phyloP scores from a whole-genome alignment of 2,329 filamentous ascomycete genomes.

The Tolypocladium album region DNA sequence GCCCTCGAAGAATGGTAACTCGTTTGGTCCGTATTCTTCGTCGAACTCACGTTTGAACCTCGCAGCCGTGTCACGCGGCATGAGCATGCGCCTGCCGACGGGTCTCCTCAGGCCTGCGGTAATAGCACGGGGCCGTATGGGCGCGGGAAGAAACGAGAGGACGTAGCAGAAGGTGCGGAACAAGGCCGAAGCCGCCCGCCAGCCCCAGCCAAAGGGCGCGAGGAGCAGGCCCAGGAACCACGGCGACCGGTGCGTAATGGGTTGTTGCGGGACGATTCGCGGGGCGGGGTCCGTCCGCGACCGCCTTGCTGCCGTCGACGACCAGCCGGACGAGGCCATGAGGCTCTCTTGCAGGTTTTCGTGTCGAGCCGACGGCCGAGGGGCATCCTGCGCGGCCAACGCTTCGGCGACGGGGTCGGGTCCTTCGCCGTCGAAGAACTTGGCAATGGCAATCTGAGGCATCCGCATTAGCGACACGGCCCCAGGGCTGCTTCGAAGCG shows the following conservation, averaged over 20 bases:
- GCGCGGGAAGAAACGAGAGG: conserved; percentile 68
- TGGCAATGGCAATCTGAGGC: conserved; percentile 81
- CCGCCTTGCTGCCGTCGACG: conserved; percentile 13
- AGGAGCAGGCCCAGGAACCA: conserved; percentile 70
- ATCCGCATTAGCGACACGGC: not conserved
- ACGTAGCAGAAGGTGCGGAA: conserved; percentile 68
- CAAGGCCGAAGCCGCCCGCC: conserved; percentile 56
- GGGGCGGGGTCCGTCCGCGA: conserved; percentile 57
- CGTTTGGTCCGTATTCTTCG: conserved; percentile 72
- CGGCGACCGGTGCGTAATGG: conserved; percentile 58
- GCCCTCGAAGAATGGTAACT: conserved; percentile 71
- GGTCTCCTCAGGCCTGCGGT: conserved; percentile 47
- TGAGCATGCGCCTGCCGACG: conserved; percentile 62
- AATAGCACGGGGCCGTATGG: conserved; percentile 42
- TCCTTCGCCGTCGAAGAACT: conserved; percentile 95
- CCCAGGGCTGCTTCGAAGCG: not conserved
- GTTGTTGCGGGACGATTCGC: conserved; percentile 69
- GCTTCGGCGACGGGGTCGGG: conserved; percentile 74
- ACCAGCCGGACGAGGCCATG: conserved; percentile 16
- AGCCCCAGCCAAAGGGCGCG: conserved; percentile 70
- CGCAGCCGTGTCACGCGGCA: conserved; percentile 77
- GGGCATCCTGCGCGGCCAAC: conserved; percentile 50
- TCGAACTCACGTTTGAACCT: conserved; percentile 90
- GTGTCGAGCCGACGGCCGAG: conserved; percentile 51
- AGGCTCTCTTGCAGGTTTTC: conserved; percentile 64